Evolutionary conservation across 805 yeast species (phyloP).

Genomic region (Naumovozyma castellii): DNA sequence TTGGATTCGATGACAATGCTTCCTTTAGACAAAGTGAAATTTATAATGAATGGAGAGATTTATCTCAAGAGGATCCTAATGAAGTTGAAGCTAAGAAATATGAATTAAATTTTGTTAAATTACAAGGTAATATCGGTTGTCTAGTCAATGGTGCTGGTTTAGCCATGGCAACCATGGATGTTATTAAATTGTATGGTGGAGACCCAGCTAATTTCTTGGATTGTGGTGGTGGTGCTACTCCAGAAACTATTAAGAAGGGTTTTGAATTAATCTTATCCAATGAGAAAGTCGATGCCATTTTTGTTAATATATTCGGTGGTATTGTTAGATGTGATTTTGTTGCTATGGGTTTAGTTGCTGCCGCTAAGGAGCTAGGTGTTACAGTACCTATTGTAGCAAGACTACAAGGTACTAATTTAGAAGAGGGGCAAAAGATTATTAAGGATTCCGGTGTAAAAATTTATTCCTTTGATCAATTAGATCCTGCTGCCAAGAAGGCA

Average conservation of each 20-base stretch:
- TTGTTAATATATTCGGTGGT: conserved; percentile 98
- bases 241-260: conserved; percentile 94
- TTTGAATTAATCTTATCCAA: conserved; percentile 88
- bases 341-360: conserved; percentile 94
- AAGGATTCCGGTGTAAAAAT: conserved; percentile 85
- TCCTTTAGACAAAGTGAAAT: conserved; percentile 90
- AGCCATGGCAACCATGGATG: conserved; percentile 99
- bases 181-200: conserved; percentile 96
- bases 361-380: conserved; percentile 83
- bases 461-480: conserved; percentile 84
- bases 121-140: conserved; percentile 98
- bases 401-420: conserved; percentile 95
- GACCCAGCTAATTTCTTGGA: conserved; percentile 98
- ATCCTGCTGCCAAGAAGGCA: conserved; percentile 93
- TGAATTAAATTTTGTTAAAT: conserved; percentile 91
- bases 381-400: conserved; percentile 94
- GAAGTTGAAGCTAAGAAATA: conserved; percentile 86
- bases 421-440: conserved; percentile 79
- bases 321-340: conserved; percentile 98
- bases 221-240: conserved; percentile 99
- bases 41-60: conserved; percentile 84
- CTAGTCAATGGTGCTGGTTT: conserved; percentile 99
- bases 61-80: conserved; percentile 95
- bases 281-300: conserved; percentile 83
- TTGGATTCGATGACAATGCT: conserved; percentile 96